Base-by-base conservation (phyloP, 805 yeast genomes). In the Saccharomycopsis amapae region DNA sequence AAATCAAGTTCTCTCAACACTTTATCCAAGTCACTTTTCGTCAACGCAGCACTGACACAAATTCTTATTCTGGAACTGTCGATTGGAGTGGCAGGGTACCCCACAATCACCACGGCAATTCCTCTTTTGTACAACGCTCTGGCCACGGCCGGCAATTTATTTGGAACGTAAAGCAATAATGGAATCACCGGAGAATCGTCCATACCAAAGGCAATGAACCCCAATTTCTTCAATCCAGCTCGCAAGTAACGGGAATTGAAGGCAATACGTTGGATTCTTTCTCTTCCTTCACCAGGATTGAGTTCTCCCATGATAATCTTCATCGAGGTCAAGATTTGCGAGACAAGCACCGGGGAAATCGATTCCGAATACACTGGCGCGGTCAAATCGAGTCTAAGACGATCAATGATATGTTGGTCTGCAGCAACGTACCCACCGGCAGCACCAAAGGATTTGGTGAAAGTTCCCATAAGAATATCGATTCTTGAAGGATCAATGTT, bases 151-250 rank as follows among this genome's bases (percentile, higher is more conserved):
- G 96, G 94, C 95, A 93, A 87, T 62, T 89, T 90, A 24, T 94
- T 80, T 20, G 98, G 99, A 44, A 86, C 78, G 60, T 83, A 93
- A 52, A 89, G 65, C 61, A 93, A 68, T 51, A 90, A 63, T 28
- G 98, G 98, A 49, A 93, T 79, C 43, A 93, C 96, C 1, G 99
- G 99, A 35, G 96, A 85, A 63, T 93, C 98, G 56, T 93, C 96
- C 52, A 84, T 84, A 55, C 99, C 99, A 56, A 81, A 83, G 38
- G 88, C 93, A 58, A 89, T 87, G 63, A 89, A 93, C 1, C 99
- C 99, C 51, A 93, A 69, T 62, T 90, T 81, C 62, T 85, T 87
- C 58, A 93, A 72, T 43, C 96, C 99, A 38, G 88, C 69, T 58
- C 97, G 78, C 50, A 93, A 69, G 66, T 93, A 93, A 56, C 98